These are phyloP conservation scores for Rhododendron henanense DNA, from an alignment of 148 eudicot genomes.

Conservation along the genomic window DNA sequence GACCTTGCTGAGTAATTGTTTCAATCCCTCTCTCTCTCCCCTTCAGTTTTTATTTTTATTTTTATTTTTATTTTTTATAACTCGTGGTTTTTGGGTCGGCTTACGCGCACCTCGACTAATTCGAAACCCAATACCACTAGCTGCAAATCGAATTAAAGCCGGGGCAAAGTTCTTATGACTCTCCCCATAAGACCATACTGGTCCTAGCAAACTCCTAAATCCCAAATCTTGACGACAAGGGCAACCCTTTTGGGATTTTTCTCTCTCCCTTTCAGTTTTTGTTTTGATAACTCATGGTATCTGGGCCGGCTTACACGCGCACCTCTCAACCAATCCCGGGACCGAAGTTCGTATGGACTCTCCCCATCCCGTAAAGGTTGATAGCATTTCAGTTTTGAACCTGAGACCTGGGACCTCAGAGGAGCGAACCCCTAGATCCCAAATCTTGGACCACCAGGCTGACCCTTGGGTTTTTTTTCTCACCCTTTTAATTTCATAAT, in stretches of 20 bases:
- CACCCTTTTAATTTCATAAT: neutral
- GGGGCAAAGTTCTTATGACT: neutral
- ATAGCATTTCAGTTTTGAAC: neutral
- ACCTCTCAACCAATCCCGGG: neutral
- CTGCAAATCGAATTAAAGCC: neutral
- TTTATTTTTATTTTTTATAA: too few species aligned
- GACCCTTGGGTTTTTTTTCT: neutral
- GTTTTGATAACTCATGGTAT: too few species aligned
- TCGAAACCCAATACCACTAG: neutral
- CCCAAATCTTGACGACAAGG: neutral
- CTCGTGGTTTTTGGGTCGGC: neutral
- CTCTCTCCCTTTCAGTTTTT: neutral
- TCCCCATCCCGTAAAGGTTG: neutral
- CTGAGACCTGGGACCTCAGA: neutral
- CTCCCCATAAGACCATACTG: too few species aligned
- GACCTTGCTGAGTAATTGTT: slow-evolving; percentile 82
- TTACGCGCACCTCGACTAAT: neutral
- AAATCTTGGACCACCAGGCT: neutral
- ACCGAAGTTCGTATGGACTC: neutral
- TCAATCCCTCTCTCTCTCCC: neutral
- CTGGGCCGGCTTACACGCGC: neutral
- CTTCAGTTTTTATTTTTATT: neutral
- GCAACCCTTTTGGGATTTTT: neutral
- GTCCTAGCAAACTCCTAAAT: too few species aligned
- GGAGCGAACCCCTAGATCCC: neutral